Percentiles rank a stretch among this genome's conserved stretches.
Evolutionary conservation across 345 rosid species (phyloP).

Genomic region (Nasturtium officinale): DNA sequence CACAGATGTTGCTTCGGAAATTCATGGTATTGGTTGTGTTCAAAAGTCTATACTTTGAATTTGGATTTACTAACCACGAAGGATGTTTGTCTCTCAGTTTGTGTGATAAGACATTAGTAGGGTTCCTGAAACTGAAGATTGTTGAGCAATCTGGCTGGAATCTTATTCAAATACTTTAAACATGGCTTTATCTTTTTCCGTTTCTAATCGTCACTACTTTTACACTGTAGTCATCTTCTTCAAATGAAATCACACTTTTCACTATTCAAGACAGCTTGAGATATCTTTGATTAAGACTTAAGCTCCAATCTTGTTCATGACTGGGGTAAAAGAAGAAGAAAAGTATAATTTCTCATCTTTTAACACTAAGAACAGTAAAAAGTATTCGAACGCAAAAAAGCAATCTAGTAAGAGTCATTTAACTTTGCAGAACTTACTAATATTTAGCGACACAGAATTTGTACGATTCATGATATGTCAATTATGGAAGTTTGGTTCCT

Average conservation of each 20-base stretch:
- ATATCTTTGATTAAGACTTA: background rate
- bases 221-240: conserved; percentile 1
- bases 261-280: background rate
- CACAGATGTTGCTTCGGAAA: conserved; percentile 18
- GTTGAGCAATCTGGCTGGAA: conserved; percentile 40
- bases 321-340: conserved; percentile 6
- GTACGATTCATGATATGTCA: conserved; percentile 15
- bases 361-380: conserved; percentile 8
- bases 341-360: conserved; percentile 24
- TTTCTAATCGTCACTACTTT: background rate
- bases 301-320: conserved; percentile 4
- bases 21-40: conserved; percentile 30
- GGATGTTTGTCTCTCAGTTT: conserved; percentile 3
- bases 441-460: background rate
- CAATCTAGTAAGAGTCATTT: background rate
- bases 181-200: conserved; percentile 25
- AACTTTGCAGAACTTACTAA: background rate
- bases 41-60: background rate
- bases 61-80: conserved; percentile 1
- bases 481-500: background rate
- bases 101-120: conserved; percentile 34
- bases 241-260: background rate
- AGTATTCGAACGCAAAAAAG: background rate
- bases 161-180: conserved; percentile 29
- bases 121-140: conserved; percentile 34